phyloP scores from a whole-genome alignment of 306 rosid genomes.

The Trichosanthes cucumerina region DNA sequence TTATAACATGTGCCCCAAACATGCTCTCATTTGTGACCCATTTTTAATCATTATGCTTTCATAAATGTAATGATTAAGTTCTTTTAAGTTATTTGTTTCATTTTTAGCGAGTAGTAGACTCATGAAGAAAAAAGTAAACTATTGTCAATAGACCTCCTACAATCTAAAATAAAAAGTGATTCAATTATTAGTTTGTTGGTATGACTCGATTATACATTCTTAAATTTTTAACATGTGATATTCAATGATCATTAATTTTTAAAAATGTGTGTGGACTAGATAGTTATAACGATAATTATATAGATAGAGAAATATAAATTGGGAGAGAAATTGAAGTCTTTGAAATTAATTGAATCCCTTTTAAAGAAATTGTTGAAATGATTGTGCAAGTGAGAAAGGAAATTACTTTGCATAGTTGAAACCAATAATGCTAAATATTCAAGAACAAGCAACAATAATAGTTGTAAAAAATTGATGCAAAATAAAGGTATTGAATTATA shows the following conservation, averaged over 20 bases:
- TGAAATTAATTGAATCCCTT: not conserved
- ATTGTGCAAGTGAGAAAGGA: not conserved
- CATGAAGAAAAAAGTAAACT: too few species aligned
- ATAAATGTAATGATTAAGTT: not conserved
- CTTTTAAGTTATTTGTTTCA: too few species aligned
- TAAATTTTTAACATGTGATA: not conserved
- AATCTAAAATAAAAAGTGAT: not conserved
- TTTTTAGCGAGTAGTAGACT: too few species aligned
- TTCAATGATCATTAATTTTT: not conserved
- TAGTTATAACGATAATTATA: not conserved
- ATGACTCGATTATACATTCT: too few species aligned
- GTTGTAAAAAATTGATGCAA: not conserved
- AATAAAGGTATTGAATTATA: not conserved
- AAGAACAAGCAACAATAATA: constrained; percentile 1
- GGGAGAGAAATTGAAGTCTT: too few species aligned
- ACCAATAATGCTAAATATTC: constrained; percentile 4
- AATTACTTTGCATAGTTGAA: not conserved
- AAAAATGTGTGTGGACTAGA: not conserved
- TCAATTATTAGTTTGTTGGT: not conserved
- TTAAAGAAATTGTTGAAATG: not conserved
- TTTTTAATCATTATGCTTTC: not conserved
- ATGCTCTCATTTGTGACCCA: not conserved
- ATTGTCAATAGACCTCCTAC: too few species aligned
- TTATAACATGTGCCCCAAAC: too few species aligned
- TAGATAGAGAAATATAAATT: not conserved